Evolutionary conservation across 108 stramenopile genomes (phyloP).

Genomic region (Cyclotella choctawhatcheeana): DNA sequence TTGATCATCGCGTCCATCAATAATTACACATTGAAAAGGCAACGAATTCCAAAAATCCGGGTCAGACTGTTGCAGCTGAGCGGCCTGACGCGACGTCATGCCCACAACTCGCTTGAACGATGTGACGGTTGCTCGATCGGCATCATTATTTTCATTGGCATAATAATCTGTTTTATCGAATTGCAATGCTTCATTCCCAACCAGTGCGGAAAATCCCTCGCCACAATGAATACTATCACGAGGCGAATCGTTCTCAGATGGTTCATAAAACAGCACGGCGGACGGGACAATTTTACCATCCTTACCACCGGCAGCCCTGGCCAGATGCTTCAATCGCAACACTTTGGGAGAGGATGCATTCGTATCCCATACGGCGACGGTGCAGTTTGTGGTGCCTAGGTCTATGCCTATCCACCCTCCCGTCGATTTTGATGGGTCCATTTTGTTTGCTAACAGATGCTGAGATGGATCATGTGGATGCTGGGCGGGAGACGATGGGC

Average conservation of each 20-base stretch:
- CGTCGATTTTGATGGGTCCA: conserved; percentile 3
- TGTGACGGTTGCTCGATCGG: conserved; percentile 31
- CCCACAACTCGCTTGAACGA: conserved; percentile 76
- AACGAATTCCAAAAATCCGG: conserved; percentile 57
- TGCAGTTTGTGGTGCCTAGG: conserved; percentile 83
- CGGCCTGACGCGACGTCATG: conserved; percentile 47
- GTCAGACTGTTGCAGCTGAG: conserved; percentile 45
- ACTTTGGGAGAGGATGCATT: conserved; percentile 70
- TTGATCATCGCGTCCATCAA: conserved; percentile 8
- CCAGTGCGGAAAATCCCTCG: conserved; percentile 34
- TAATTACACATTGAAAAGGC: conserved; percentile 39
- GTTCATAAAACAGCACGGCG: conserved; percentile 41
- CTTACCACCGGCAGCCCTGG: conserved; percentile 33
- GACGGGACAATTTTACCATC: conserved; percentile 62
- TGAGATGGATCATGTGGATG: neutral
- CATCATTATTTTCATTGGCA: neutral
- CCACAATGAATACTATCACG: too few relatives aligned
- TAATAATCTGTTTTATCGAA: conserved; percentile 4
- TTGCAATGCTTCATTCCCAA: conserved; percentile 34
- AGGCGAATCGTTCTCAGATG: too few relatives aligned
- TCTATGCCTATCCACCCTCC: conserved; percentile 87
- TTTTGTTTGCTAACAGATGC: neutral
- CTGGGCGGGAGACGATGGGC: too few relatives aligned
- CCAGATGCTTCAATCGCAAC: conserved; percentile 49
- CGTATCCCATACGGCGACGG: conserved; percentile 80